phyloP scores from a whole-genome alignment of 129 eudicot genomes.

The Flaveria linearis region DNA sequence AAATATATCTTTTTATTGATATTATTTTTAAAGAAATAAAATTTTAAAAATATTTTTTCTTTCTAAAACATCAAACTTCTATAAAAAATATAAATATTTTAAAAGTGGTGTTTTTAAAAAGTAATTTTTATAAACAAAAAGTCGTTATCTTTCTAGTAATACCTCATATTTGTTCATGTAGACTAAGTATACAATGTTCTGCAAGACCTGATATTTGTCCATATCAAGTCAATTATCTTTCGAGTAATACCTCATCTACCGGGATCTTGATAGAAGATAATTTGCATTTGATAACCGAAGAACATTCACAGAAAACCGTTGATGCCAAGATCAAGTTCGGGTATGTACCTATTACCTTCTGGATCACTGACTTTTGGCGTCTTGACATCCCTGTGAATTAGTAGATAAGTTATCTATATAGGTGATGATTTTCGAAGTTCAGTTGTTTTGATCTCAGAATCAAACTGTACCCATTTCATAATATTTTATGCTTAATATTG shows the following conservation, averaged over 20 bases:
- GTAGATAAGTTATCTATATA: not conserved
- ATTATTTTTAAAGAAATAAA: no score
- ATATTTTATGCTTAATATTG: not conserved
- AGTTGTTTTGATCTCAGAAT: not conserved
- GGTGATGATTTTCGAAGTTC: not conserved
- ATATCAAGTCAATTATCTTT: slow-evolving; percentile 66
- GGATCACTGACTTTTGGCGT: not conserved
- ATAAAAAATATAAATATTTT: no score
- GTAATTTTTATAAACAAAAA: no score
- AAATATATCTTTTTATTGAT: no score
- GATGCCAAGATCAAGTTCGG: slow-evolving; percentile 75
- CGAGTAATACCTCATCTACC: slow-evolving; percentile 65
- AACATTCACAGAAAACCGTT: slow-evolving; percentile 40
- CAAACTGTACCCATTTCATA: not conserved
- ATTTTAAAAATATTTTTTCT: no score
- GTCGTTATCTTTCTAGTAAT: no score
- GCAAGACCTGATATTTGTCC: slow-evolving; percentile 61
- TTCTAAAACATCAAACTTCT: no score
- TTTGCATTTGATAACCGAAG: slow-evolving; percentile 65
- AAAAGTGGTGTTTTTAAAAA: no score
- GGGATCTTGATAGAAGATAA: slow-evolving; percentile 84
- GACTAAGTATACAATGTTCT: slow-evolving; percentile 47
- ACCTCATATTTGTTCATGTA: no score
- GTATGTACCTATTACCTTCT: slow-evolving; percentile 40
- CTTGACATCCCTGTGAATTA: not conserved